These are phyloP conservation scores for Gaertneriomyces semiglobifer DNA, from an alignment of 192 early-diverging fungal species.

Conservation along the genomic window DNA sequence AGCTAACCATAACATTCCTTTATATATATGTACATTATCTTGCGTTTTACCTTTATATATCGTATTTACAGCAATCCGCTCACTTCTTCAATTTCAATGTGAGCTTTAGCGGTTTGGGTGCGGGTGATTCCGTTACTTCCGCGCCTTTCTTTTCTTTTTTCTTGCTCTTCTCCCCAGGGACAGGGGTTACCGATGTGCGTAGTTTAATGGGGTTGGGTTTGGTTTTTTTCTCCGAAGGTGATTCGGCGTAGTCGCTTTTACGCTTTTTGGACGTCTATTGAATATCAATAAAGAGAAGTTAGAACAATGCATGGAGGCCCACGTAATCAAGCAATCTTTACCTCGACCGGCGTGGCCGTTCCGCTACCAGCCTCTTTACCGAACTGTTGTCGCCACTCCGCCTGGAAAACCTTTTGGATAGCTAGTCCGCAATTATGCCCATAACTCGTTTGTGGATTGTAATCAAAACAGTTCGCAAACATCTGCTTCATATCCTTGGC, in stretches of 20 bases:
- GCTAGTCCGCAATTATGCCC: constrained; percentile 27
- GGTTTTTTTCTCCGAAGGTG: not conserved
- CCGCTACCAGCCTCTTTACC: no score
- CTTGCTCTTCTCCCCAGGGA: not conserved
- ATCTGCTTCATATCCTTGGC: constrained; percentile 60
- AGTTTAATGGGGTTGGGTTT: not conserved
- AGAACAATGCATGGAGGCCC: not conserved
- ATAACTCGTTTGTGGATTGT: constrained; percentile 58
- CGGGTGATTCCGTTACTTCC: not conserved
- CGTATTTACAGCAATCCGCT: not conserved
- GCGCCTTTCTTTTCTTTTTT: constrained; percentile 10
- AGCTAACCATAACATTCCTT: no score
- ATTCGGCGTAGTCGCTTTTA: not conserved
- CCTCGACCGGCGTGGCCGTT: no score
- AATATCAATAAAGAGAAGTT: not conserved
- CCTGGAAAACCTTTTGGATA: constrained; percentile 34
- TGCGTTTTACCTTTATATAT: no score
- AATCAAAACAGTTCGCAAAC: constrained; percentile 70
- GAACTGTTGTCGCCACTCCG: constrained; percentile 12
- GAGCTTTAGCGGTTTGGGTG: constrained; percentile 2
- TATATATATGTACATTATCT: no score
- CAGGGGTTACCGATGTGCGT: not conserved
- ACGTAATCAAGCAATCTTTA: no score
- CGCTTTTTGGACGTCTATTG: not conserved
- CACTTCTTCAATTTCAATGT: constrained; percentile 15